Conservation (phyloP, 805 yeast species). For the Tetrapisispora taiwanensis region DNA sequence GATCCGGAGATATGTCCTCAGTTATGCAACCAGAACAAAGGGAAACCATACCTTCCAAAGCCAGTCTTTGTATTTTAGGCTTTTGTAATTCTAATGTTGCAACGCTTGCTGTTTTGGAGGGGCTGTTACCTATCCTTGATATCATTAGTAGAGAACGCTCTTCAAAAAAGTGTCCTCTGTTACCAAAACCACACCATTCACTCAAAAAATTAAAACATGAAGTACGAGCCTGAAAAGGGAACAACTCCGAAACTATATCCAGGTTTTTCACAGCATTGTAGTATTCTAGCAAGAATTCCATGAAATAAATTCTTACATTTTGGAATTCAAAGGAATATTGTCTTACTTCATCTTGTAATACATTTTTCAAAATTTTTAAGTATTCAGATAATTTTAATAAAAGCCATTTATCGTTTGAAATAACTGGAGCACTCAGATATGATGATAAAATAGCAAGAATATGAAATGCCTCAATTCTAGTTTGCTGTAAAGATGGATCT, state of each 20-base stretch:
- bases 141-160: constrained; percentile 57
- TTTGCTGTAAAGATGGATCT: constrained; percentile 31
- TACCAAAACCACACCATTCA: constrained; percentile 94
- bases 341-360: constrained; percentile 44
- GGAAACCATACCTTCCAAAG: constrained; percentile 76
- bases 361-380: constrained; percentile 50
- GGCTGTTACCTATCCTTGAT: constrained; percentile 30
- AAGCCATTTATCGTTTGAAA: constrained; percentile 60
- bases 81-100: constrained; percentile 67
- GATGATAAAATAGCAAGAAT: constrained; percentile 61
- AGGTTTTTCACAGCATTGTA: constrained; percentile 44
- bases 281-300: constrained; percentile 71
- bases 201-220: constrained; percentile 74
- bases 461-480: constrained; percentile 71
- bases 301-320: constrained; percentile 68
- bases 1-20: constrained; percentile 28
- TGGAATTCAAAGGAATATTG: constrained; percentile 67
- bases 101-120: constrained; percentile 49
- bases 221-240: constrained; percentile 80
- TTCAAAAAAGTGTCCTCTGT: constrained; percentile 45
- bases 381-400: constrained; percentile 52
- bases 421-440: constrained; percentile 40
- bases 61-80: constrained; percentile 55
- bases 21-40: constrained; percentile 67
- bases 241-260: constrained; percentile 39